These are phyloP conservation scores for Corylus avellana DNA, from an alignment of 306 rosid genomes.

Conservation along the genomic window DNA sequence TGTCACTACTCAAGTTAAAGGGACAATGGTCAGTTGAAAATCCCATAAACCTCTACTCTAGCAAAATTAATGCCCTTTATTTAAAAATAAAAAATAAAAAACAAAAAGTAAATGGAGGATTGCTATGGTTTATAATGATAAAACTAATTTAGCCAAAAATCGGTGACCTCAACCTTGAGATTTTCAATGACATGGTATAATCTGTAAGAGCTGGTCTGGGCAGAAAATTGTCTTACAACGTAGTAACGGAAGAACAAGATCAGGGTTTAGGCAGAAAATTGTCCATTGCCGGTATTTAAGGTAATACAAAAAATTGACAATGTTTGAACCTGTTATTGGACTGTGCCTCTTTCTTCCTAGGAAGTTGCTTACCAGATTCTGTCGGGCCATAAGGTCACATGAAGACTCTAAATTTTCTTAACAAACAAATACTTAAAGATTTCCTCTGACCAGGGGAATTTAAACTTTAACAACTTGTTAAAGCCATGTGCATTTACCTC, in stretches of 20 bases:
- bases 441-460: neutral
- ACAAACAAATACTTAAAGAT: neutral
- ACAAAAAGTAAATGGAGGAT: neutral
- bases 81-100: neutral
- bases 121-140: neutral
- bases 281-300: neutral
- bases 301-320: neutral
- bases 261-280: no score
- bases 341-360: neutral
- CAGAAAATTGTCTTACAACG: no score
- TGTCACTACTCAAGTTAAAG: slow-evolving; percentile 69
- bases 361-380: neutral
- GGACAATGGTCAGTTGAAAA: slow-evolving; percentile 40
- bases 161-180: no score
- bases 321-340: neutral
- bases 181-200: no score
- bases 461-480: neutral
- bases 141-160: neutral
- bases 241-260: no score
- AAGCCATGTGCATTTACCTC: neutral
- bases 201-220: no score
- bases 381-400: neutral
- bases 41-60: neutral
- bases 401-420: neutral
- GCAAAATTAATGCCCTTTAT: neutral